These are phyloP conservation scores for Talaromyces adpressus DNA, from an alignment of 495 filamentous ascomycete genomes.

Conservation along the genomic window DNA sequence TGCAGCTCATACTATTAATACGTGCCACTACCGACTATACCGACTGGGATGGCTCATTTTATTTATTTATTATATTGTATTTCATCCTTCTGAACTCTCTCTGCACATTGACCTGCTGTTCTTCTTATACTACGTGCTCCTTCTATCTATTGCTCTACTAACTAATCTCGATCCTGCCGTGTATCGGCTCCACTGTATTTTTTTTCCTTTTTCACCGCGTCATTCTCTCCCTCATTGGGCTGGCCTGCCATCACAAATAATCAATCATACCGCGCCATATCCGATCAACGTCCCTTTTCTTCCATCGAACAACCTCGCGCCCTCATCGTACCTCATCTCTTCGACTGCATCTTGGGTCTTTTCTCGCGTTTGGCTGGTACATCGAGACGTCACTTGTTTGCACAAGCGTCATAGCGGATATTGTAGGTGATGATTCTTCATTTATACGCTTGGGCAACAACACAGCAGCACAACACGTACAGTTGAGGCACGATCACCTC, in stretches of 20 bases:
- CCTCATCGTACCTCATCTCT: not conserved
- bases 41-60: not conserved
- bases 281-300: not conserved
- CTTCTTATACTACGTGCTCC: too few relatives aligned
- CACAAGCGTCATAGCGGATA: not conserved
- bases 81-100: not conserved
- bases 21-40: slow-evolving; percentile 1
- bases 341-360: not conserved
- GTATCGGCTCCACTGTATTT: not conserved
- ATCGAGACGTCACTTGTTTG: not conserved
- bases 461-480: not conserved
- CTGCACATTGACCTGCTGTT: too few relatives aligned
- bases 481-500: not conserved
- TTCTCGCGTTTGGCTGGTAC: not conserved
- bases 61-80: not conserved
- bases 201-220: slow-evolving; percentile 4
- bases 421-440: slow-evolving; percentile 1
- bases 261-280: not conserved
- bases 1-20: slow-evolving; percentile 1
- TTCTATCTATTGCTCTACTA: too few relatives aligned
- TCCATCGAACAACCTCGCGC: not conserved
- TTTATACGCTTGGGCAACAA: not conserved
- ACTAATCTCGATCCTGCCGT: not conserved
- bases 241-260: slow-evolving; percentile 3
- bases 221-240: slow-evolving; percentile 4